Conservation (phyloP, 169 alveolate genomes). For the Cryptosporidium baileyi region DNA sequence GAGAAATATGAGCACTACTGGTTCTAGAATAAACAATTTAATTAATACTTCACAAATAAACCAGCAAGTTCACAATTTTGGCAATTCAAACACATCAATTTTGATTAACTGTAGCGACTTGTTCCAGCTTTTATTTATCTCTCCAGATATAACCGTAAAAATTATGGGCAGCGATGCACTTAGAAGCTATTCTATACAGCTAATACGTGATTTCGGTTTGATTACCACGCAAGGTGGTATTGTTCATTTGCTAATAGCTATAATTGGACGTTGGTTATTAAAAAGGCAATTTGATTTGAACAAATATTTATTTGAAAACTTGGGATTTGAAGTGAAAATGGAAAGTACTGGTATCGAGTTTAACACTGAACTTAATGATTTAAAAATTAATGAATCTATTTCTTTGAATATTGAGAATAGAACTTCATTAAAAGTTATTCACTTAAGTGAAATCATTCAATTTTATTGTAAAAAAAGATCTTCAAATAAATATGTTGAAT, state of each 20-base stretch:
- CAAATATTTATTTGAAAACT: not conserved
- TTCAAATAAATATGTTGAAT: not conserved
- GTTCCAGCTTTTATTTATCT: conserved; percentile 24
- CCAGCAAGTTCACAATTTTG: not conserved
- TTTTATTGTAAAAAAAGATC: not conserved
- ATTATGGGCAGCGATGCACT: not conserved
- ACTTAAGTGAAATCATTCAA: conserved; percentile 14
- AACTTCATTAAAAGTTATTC: not conserved
- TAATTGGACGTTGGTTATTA: conserved; percentile 59
- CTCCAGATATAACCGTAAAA: conserved; percentile 13
- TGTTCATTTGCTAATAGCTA: conserved; percentile 22
- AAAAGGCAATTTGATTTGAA: not conserved
- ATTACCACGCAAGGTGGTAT: conserved; percentile 33
- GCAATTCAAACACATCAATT: not conserved
- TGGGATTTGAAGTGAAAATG: not conserved
- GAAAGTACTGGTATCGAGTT: not conserved
- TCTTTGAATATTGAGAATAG: not conserved
- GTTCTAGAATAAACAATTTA: not conserved
- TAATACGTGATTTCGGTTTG: conserved; percentile 45
- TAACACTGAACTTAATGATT: not conserved
- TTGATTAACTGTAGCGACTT: conserved; percentile 29
- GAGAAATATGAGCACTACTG: not conserved
- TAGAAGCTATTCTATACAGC: not conserved
- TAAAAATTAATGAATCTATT: not conserved
- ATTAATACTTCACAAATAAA: not conserved